These are phyloP conservation scores for Parafenestella ontariensis DNA, from an alignment of 2,329 filamentous ascomycete species.

Conservation along the genomic window DNA sequence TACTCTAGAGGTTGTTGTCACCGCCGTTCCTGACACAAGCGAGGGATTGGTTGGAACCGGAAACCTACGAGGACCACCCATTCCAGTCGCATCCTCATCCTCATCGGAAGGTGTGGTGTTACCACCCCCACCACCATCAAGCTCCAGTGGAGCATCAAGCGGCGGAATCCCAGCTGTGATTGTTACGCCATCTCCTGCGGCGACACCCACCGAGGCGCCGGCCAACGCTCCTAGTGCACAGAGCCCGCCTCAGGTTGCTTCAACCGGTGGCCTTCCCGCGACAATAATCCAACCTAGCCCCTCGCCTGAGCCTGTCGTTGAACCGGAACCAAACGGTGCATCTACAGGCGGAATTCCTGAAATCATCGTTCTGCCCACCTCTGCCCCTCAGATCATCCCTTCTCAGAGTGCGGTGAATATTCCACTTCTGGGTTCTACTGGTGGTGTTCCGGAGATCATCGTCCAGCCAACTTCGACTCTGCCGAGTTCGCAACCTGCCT, in stretches of 20 bases:
- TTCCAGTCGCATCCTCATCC: constrained; percentile 7
- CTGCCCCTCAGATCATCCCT: no score
- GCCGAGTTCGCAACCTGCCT: background rate
- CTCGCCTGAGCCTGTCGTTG: constrained; percentile 6
- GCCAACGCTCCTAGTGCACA: background rate
- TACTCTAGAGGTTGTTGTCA: constrained; percentile 18
- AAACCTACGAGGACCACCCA: constrained; percentile 5
- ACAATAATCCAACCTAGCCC: constrained; percentile 19
- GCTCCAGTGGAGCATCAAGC: constrained; percentile 1
- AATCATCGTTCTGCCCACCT: no score
- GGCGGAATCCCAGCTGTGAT: background rate
- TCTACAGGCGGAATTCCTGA: background rate
- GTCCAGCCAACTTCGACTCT: constrained; percentile 1
- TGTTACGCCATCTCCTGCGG: background rate
- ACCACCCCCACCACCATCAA: background rate
- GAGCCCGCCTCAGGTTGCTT: constrained; percentile 5
- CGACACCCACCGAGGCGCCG: constrained; percentile 5
- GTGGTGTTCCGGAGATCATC: constrained; percentile 7
- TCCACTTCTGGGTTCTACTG: constrained; percentile 10
- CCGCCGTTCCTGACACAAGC: constrained; percentile 18
- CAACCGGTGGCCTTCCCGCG: constrained; percentile 22
- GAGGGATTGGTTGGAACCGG: constrained; percentile 10
- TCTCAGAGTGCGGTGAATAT: background rate
- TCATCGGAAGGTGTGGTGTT: background rate
- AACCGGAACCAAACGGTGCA: constrained; percentile 5